A percentile compares a stretch with the other conserved stretches of the same genome.
Evolutionary conservation across 805 yeast genomes (phyloP).

Genomic region (Hanseniaspora osmophila): DNA sequence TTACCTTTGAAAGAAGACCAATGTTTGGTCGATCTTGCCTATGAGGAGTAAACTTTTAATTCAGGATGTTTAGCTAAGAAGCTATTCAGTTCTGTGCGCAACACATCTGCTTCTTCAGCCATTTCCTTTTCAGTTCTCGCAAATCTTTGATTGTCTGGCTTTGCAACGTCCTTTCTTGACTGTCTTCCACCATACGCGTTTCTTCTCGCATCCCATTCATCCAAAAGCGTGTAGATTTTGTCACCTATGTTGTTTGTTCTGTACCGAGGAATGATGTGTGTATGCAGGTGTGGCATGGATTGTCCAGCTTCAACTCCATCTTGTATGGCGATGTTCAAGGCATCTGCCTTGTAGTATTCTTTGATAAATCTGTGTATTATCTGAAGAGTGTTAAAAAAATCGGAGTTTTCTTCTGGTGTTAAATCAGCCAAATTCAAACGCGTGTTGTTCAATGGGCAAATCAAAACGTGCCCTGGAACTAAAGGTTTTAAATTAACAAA

Average conservation of each 20-base stretch:
- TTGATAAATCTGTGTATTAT: conserved; percentile 54
- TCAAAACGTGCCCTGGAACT: conserved; percentile 84
- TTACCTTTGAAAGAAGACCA: too few species aligned
- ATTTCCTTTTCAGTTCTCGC: conserved; percentile 51
- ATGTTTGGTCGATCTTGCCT: too few species aligned
- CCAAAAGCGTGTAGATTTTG: conserved; percentile 55
- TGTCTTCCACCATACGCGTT: conserved; percentile 14
- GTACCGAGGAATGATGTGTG: conserved; percentile 83
- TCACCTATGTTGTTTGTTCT: conserved; percentile 48
- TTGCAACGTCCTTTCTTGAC: conserved; percentile 16
- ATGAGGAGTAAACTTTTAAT: too few species aligned
- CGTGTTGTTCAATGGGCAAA: conserved; percentile 64
- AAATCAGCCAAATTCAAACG: conserved; percentile 54
- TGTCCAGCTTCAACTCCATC: conserved; percentile 97
- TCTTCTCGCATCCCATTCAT: conserved; percentile 37
- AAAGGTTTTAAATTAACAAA: conserved; percentile 85
- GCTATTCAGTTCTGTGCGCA: conserved; percentile 29
- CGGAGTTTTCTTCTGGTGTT: conserved; percentile 55
- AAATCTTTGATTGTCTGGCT: conserved; percentile 25
- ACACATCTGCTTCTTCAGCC: conserved; percentile 53
- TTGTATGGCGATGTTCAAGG: conserved; percentile 82
- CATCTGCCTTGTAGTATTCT: conserved; percentile 57
- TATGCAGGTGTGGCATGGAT: conserved; percentile 87
- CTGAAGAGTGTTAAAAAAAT: conserved; percentile 67
- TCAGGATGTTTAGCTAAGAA: conserved; percentile 7